phyloP scores from a whole-genome alignment of 2,329 filamentous ascomycete species.

The Lasiodiplodia hormozganensis region DNA sequence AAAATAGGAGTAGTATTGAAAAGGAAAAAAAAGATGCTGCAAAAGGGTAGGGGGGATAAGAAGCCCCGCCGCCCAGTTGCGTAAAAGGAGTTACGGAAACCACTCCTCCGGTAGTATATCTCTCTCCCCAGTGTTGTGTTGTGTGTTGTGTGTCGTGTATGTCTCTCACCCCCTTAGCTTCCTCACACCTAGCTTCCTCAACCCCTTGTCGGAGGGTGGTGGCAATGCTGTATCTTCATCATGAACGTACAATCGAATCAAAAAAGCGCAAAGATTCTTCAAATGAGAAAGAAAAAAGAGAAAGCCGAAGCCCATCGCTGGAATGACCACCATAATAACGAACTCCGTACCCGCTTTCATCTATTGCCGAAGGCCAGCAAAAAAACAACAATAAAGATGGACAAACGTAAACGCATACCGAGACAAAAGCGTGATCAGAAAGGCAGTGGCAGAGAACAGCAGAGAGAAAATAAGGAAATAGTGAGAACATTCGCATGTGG shows the following conservation, averaged over 20 bases:
- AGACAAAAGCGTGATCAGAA: constrained; percentile 4
- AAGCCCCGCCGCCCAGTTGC: neutral
- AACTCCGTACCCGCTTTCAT: constrained; percentile 20
- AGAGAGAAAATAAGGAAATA: neutral
- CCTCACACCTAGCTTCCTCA: neutral
- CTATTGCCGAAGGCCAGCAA: neutral
- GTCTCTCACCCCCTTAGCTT: neutral
- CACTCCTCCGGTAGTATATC: no score
- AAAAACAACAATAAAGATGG: neutral
- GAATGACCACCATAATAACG: neutral
- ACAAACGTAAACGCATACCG: constrained; percentile 9
- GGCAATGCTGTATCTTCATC: neutral
- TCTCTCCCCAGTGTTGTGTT: no score
- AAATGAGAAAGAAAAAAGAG: neutral
- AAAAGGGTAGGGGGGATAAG: neutral
- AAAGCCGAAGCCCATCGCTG: neutral
- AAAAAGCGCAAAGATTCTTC: neutral
- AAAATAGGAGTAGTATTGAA: neutral
- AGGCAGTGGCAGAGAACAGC: neutral
- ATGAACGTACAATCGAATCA: neutral
- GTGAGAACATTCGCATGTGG: neutral
- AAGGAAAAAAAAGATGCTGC: neutral
- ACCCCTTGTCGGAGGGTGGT: neutral
- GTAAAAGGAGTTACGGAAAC: no score
- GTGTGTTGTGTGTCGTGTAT: no score